Evolutionary conservation across 1,139 yeast species (phyloP), one percentile per base, ranked within the genome.

Genomic region (Hemisphaericaspora xylofermentans): DNA sequence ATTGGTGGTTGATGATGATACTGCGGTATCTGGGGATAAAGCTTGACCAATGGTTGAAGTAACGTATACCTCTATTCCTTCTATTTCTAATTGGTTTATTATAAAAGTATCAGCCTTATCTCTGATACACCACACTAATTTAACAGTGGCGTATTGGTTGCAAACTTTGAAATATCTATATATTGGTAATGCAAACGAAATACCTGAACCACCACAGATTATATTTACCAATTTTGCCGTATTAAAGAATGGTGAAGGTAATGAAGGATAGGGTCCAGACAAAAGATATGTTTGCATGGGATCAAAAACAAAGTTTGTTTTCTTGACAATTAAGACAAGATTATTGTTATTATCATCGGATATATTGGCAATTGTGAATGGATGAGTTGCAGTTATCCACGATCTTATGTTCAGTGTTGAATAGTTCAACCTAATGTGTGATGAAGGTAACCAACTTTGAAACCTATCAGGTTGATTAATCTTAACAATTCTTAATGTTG

Each of bases 161-260:
- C 42, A n/a, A 37, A 44, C 38, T 19, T 54, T 43, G 32, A 80
- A 69, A 48, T 68, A 63, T 45, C 66, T 57, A 54, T 62, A 69
- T 3, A 84, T 46, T 0, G 95, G 87, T 2, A 88, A 64, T 0
- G 88, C 93, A 52, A 80, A 78, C 0, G 96, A 83, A 5, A 89
- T 75, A 0, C 96, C 97, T 0, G 95, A 80, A 0, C 97, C 97
- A 7, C 96, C 97, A 27, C 89, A 85, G 3, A 88, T 61, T 7
- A 88, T 72, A 8, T 74, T 59, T 0, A 82, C 77, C 39, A 77
- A 71, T 32, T 74, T 74, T 0, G 80, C 81, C 1, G 80, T 66
- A 34, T 57, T 46, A 43, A 59, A 59, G 35, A 63, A 60, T 7
- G 56, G 57, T 5, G 52, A 51, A 1, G 62, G 55, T 7, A 65